Percentiles rank a stretch among this genome's conserved stretches.
These are phyloP conservation scores for Pestalotiopsis sp. DNA, from an alignment of 2,329 filamentous ascomycete genomes.

Conservation along the genomic window DNA sequence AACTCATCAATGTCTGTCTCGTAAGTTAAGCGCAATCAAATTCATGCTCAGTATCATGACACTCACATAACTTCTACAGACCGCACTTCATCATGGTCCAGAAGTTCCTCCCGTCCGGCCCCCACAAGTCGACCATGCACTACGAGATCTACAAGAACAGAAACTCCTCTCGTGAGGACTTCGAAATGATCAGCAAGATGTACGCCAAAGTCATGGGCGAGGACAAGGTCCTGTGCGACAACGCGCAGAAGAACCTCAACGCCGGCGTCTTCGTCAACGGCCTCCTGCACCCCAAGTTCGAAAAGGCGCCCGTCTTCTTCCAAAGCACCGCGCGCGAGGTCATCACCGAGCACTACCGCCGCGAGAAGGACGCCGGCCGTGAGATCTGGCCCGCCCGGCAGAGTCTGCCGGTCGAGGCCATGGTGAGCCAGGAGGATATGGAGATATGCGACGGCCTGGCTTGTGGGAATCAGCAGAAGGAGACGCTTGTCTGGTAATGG, in stretches of 20 bases:
- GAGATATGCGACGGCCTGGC: neutral
- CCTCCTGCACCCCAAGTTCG: conserved; percentile 62
- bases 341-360: conserved; percentile 48
- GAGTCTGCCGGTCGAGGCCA: neutral
- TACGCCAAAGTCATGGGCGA: conserved; percentile 67
- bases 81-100: conserved; percentile 67
- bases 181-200: conserved; percentile 57
- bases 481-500: neutral
- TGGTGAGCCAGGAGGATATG: neutral
- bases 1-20: conserved; percentile 53
- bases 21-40: conserved; percentile 37
- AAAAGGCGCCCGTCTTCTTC: conserved; percentile 62
- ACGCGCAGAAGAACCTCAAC: conserved; percentile 63
- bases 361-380: conserved; percentile 44
- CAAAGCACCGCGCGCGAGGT: conserved; percentile 52
- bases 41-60: neutral
- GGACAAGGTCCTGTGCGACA: conserved; percentile 64
- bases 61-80: conserved; percentile 29
- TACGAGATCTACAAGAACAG: conserved; percentile 68
- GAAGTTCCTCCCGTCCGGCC: conserved; percentile 58
- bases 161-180: conserved; percentile 58
- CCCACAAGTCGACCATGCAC: conserved; percentile 55
- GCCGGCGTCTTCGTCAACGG: conserved; percentile 64
- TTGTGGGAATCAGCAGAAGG: neutral
- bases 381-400: conserved; percentile 55